Percentiles rank a stretch among this genome's conserved stretches.
phyloP scores from a whole-genome alignment of 441 rosid genomes.

The Breynia disticha region DNA sequence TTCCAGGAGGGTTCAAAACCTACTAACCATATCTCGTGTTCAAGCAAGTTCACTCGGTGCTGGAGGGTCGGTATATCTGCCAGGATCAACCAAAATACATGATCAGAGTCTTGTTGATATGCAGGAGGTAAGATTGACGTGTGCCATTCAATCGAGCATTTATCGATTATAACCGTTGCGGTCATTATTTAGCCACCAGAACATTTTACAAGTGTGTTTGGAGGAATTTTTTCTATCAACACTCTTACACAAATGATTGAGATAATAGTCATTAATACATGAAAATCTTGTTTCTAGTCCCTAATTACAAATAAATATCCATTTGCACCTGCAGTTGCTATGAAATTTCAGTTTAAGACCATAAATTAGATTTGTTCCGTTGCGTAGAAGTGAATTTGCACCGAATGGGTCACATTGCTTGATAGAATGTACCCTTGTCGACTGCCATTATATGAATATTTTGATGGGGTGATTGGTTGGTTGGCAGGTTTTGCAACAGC shows the following conservation, averaged over 20 bases:
- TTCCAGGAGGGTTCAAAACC: slow-evolving; percentile 82
- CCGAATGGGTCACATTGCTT: too few relatives aligned
- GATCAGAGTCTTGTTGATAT: slow-evolving; percentile 94
- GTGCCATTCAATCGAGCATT: background rate
- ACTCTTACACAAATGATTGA: too few relatives aligned
- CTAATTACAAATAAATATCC: too few relatives aligned
- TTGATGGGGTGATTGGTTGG: slow-evolving; percentile 1
- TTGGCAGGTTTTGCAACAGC: slow-evolving; percentile 75
- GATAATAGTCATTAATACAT: too few relatives aligned
- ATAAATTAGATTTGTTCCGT: too few relatives aligned
- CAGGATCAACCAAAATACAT: slow-evolving; percentile 92
- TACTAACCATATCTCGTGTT: slow-evolving; percentile 59
- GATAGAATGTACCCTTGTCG: too few relatives aligned
- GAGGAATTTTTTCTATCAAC: too few relatives aligned
- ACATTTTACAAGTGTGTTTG: background rate
- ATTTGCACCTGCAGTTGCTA: too few relatives aligned
- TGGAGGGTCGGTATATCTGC: slow-evolving; percentile 63
- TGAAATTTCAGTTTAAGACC: too few relatives aligned
- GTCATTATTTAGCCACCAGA: background rate
- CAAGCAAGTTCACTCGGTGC: slow-evolving; percentile 61
- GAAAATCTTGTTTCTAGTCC: too few relatives aligned
- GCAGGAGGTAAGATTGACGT: slow-evolving; percentile 70
- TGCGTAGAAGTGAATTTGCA: too few relatives aligned
- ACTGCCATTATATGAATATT: background rate
- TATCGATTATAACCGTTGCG: background rate